Base-by-base conservation (phyloP, 345 rosid genomes). In the Rubroshorea leprosula region DNA sequence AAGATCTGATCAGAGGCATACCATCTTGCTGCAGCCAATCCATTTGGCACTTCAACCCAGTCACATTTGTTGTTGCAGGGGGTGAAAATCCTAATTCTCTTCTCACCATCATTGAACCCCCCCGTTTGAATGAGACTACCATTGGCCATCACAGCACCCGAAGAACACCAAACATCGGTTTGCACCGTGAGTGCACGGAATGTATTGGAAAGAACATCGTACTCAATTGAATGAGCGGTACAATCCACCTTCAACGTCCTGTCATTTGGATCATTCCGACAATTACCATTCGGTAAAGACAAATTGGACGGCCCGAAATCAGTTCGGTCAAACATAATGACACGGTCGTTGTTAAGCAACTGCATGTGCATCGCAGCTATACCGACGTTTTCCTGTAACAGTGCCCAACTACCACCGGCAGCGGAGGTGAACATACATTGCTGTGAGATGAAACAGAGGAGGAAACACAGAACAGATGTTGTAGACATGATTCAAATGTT, bases 281-380 rank as follows among this genome's bases (percentile, higher is more conserved):
- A 90, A 20, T 65, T 63, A 5, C 88, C 95, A 1, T 63, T 29
- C 0, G 97, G 90, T 17, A 90, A 60, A 0, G 85, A 61, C 35
- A 90, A 57, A 66, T 84, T 90, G 0, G 97, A 90, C 29, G 11
- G 49, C 13, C 97, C 97, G 35, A 84, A 90, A 60, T 83, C 82
- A 9, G 95, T 87, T 19, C 95, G 76, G 61, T 90, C 97, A 57
- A 69, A 90, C 66, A 90, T 83, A 6, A 87, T 47, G 21, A 83
- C 93, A 16, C 85, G 84, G 72, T 90, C 95, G 55, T 90, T 83
- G 54, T 59, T 64, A 67, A 90, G 87, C 48, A 87, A 93, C 50
- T 90, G 97, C 74, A 87, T 80, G 81, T 90, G 96, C 97, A 90
- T 87, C 31, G 96, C 87, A 0, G 90, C 62, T 63, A 90, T 74